These are phyloP conservation scores for Phoma sp. DNA, from an alignment of 2,329 filamentous ascomycete species.

Conservation along the genomic window DNA sequence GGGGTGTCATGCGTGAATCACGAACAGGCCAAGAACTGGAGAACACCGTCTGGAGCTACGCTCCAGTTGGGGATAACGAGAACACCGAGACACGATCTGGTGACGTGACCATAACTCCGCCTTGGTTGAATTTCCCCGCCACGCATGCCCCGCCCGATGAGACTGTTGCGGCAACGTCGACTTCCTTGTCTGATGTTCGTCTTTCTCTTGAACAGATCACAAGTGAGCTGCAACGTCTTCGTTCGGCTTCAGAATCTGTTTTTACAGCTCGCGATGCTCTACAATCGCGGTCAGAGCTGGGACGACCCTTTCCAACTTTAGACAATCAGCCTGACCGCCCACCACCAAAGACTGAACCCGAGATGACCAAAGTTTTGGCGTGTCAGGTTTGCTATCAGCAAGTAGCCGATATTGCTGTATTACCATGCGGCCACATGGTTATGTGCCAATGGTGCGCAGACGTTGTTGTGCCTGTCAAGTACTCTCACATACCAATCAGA, in stretches of 20 bases:
- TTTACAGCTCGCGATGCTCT: constrained; percentile 22
- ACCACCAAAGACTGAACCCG: constrained; percentile 54
- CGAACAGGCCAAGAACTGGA: constrained; percentile 23
- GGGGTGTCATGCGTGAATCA: constrained; percentile 42
- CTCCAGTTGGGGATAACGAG: constrained; percentile 5
- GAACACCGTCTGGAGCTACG: constrained; percentile 32
- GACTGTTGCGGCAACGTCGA: constrained; percentile 6
- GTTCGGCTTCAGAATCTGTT: constrained; percentile 23
- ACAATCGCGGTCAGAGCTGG: constrained; percentile 18
- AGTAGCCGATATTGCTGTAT: constrained; percentile 57
- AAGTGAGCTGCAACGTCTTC: constrained; percentile 25
- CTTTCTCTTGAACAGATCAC: constrained; percentile 26
- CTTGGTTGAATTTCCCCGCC: constrained; percentile 5
- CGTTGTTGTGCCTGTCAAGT: constrained; percentile 54
- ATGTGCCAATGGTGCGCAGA: constrained; percentile 64
- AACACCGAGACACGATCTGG: not conserved
- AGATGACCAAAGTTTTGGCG: constrained; percentile 58
- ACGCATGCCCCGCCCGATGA: not conserved
- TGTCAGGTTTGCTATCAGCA: constrained; percentile 62
- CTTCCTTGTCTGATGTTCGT: constrained; percentile 19
- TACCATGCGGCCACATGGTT: constrained; percentile 62
- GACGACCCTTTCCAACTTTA: constrained; percentile 42
- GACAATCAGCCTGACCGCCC: constrained; percentile 57
- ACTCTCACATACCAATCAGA: constrained; percentile 49
- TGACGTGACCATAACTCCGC: constrained; percentile 14